Evolutionary conservation across 2,329 filamentous ascomycete genomes (phyloP).

Genomic region (Rutstroemia sp.): DNA sequence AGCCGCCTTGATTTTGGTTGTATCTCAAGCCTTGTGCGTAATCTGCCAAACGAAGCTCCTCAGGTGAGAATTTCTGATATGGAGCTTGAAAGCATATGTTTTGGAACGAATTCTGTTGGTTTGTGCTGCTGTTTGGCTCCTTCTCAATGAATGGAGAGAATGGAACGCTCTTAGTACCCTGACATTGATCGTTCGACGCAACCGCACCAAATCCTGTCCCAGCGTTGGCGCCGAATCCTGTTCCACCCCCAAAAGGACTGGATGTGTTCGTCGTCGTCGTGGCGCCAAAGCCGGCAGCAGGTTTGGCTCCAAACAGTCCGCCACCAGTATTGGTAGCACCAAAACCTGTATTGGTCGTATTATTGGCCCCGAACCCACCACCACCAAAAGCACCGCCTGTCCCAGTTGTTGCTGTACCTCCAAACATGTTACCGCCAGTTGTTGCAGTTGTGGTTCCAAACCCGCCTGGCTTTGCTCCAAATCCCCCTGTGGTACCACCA

Average conservation of each 20-base stretch:
- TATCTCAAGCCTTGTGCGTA: constrained; percentile 80
- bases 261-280: constrained; percentile 25
- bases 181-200: constrained; percentile 44
- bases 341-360: constrained; percentile 18
- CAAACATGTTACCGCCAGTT: constrained; percentile 46
- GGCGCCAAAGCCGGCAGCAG: constrained; percentile 28
- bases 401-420: constrained; percentile 30
- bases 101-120: constrained; percentile 60
- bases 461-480: constrained; percentile 31
- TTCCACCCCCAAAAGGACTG: constrained; percentile 24
- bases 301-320: constrained; percentile 25
- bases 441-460: constrained; percentile 40
- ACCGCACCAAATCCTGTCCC: constrained; percentile 39
- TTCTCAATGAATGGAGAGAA: constrained; percentile 69
- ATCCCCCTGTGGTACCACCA: constrained; percentile 33
- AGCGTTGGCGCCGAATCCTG: constrained; percentile 33
- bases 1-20: constrained; percentile 77
- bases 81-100: constrained; percentile 71
- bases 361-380: constrained; percentile 15
- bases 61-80: constrained; percentile 87
- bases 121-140: constrained; percentile 51
- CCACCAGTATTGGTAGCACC: constrained; percentile 20
- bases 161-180: constrained; percentile 62
- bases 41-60: constrained; percentile 74
- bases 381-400: constrained; percentile 18